A percentile compares a stretch with the other conserved stretches of the same genome.
phyloP scores from a whole-genome alignment of 805 yeast species.

The Nakazawaea wyomingensis region DNA sequence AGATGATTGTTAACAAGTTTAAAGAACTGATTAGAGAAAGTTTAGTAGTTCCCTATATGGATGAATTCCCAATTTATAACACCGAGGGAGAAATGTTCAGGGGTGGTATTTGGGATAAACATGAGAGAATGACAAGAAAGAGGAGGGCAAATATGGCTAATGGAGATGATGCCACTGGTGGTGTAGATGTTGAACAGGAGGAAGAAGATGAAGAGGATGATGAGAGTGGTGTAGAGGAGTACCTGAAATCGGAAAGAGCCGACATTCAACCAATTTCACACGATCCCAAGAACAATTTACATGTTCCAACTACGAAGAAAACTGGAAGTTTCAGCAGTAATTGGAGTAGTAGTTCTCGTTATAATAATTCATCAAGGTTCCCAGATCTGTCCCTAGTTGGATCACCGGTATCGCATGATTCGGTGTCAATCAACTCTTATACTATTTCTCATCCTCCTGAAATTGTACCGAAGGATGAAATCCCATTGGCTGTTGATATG shows the following conservation, averaged over 20 bases:
- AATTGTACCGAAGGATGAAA: background rate
- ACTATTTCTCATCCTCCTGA: background rate
- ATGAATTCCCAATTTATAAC: slow-evolving; percentile 70
- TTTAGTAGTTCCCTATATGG: slow-evolving; percentile 83
- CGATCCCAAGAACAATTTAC: background rate
- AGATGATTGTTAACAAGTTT: slow-evolving; percentile 70
- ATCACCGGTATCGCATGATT: background rate
- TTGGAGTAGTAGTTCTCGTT: background rate
- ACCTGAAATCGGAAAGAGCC: background rate
- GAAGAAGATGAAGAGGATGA: slow-evolving; percentile 1
- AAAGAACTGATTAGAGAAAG: slow-evolving; percentile 76
- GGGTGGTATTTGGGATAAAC: slow-evolving; percentile 88
- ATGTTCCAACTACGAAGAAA: background rate
- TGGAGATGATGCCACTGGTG: background rate
- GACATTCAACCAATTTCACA: no score
- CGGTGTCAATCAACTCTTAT: background rate
- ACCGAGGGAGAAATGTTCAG: slow-evolving; percentile 69
- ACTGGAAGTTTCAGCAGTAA: slow-evolving; percentile 4
- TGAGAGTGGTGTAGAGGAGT: background rate
- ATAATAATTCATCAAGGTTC: background rate
- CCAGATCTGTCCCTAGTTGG: background rate
- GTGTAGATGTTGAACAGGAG: slow-evolving; percentile 6
- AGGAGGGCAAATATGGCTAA: slow-evolving; percentile 10
- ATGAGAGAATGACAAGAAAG: slow-evolving; percentile 8
- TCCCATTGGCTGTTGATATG: background rate